phyloP scores from a whole-genome alignment of 1,139 yeast species.

The Taiozyma sp. region DNA sequence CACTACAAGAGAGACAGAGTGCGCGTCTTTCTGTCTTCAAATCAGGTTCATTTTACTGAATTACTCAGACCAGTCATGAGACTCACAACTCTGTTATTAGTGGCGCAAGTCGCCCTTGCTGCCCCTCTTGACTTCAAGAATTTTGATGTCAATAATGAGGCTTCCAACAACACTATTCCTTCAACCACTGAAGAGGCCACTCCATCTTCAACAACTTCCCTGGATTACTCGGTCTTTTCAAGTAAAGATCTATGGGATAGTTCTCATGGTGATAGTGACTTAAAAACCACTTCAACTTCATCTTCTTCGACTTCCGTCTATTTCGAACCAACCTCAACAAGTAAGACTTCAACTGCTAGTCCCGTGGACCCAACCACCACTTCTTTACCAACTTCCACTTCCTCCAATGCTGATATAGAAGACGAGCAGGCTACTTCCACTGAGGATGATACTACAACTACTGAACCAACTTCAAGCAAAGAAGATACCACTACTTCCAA shows the following conservation, averaged over 20 bases:
- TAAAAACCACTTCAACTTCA: neutral
- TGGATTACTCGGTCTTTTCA: neutral
- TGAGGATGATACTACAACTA: neutral
- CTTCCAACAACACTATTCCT: neutral
- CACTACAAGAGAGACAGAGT: neutral
- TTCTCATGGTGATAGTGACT: neutral
- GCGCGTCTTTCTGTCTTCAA: too few relatives aligned
- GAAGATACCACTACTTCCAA: neutral
- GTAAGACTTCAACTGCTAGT: neutral
- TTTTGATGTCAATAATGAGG: neutral
- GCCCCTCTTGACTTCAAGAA: conserved; percentile 13
- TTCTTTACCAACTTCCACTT: neutral
- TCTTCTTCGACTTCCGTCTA: neutral
- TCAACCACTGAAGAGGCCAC: neutral
- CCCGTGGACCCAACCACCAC: neutral
- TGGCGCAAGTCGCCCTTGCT: conserved; percentile 16
- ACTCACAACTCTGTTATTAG: conserved; percentile 8
- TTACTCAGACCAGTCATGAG: conserved; percentile 7
- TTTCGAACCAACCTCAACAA: neutral
- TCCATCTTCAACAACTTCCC: conserved; percentile 1
- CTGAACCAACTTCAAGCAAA: neutral
- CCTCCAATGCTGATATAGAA: neutral
- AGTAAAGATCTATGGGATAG: neutral
- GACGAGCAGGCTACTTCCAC: neutral
- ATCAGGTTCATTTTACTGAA: neutral